Evolutionary conservation across 2,329 filamentous ascomycete genomes (phyloP), one percentile per base, ranked within the genome.

Genomic region (Clonostachys sp.): DNA sequence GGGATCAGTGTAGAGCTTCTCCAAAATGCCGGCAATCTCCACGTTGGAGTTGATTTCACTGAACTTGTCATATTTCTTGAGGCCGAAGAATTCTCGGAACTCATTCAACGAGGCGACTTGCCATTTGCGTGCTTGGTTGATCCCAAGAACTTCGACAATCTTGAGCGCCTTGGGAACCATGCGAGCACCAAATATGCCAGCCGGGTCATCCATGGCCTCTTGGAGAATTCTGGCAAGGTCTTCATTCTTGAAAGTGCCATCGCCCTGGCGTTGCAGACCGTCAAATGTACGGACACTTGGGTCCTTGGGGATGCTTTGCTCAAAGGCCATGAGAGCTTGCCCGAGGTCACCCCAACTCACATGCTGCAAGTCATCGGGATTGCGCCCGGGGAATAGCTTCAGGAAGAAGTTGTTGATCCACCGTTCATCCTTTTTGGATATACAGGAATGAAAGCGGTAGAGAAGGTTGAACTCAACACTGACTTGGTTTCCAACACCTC

Each of bases 391-490:
- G 38, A 80, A 73, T 2, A 78, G 57, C 42, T 74, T 67, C 6
- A 66, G 60, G 57, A 80, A 78, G 53, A 76, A 68, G 13, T 75
- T 66, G 42, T 83, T 72, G 16, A 79, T 80, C 81, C 81, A 87
- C 39, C 71, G 68, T 56, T 84, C 80, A 51, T 86, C 83, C 18
- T 74, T 72, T 51, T 75, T 68, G 5, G 78, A 82, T 45, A 85
- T 77, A 40, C 74, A 77, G 2, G 76, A 79, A 61, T 87, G 83
- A 72, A 81, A 87, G 24, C 83, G 71, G 57, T 87, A 87, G 2
- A 86, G 68, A 30, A 86, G 67, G 50, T 86, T 86, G 64, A 87
- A 87, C 60, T 87, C 83, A 4, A 80, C 82, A 40, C 78, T 83
- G 42, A 86, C 81, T 54, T 86, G 81, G 55, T 87, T 87, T 12